A percentile compares a stretch with the other conserved stretches of the same genome.
Evolutionary conservation across 2,329 filamentous ascomycete species (phyloP).

Genomic region (Fusarium agapanthi): DNA sequence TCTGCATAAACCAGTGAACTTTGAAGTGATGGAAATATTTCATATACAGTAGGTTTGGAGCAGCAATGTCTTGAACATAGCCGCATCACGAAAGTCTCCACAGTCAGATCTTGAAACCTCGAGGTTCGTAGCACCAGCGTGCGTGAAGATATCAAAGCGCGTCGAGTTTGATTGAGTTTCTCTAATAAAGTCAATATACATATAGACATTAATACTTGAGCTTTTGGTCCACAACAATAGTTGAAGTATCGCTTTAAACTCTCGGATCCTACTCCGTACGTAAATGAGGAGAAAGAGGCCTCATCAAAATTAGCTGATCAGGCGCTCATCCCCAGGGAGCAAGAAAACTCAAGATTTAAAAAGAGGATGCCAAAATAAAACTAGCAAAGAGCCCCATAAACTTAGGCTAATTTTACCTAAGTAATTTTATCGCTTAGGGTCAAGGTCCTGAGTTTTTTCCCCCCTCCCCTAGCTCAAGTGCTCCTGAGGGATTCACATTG

Average conservation of each 20-base stretch:
- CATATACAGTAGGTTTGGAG: background rate
- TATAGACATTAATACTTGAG: background rate
- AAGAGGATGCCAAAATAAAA: no score
- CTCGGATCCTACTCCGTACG: background rate
- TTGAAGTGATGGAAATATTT: background rate
- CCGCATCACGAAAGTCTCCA: conserved; percentile 21
- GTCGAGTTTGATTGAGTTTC: background rate
- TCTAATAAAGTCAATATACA: background rate
- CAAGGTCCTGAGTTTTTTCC: no score
- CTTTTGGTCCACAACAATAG: background rate
- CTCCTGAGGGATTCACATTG: conserved; percentile 2
- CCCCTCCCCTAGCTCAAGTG: background rate
- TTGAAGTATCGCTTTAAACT: background rate
- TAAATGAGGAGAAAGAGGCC: conserved; percentile 6
- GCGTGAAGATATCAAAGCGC: background rate
- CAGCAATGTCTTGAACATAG: conserved; percentile 20
- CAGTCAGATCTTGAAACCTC: conserved; percentile 10
- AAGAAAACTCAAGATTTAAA: no score
- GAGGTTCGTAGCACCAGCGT: background rate
- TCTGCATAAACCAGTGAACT: background rate
- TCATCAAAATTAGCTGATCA: conserved; percentile 24
- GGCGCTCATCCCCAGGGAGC: background rate
- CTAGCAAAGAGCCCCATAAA: no score
- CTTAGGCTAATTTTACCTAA: no score
- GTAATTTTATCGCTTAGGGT: no score